Evolutionary conservation across 2,329 filamentous ascomycete genomes (phyloP), one percentile per base, ranked within the genome.

Genomic region (Apiospora kogelbergensis): DNA sequence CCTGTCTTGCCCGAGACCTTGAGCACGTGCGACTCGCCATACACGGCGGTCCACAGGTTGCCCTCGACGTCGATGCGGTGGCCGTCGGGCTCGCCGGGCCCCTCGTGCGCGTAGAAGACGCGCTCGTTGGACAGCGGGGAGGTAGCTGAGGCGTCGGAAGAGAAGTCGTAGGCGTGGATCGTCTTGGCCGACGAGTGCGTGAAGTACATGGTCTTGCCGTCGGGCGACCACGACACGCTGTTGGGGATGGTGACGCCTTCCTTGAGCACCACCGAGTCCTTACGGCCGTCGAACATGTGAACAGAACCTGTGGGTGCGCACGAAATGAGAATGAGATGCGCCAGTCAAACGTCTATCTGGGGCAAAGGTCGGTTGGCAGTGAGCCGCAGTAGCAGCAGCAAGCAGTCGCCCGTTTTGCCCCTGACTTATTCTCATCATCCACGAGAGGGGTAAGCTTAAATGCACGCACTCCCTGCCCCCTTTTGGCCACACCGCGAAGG

Each of bases 41-140:
- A 96, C n/a, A 96, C 85, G 9, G 93, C 93, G 71, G 92, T 90
- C 95, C 95, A 98, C 75, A 97, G 85, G 81, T 92, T 91, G n/a
- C 94, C 94, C 68, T 97, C 89, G 57, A 86, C 87, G 77, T 98
- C 95, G 75, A 97, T 88, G 71, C 91, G 90, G 81, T 95, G 95
- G 2, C 95, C 95, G 80, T 98, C 95, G 0, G 94, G 94, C 71
- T 89, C 88, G 64, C 91, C 90, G 33, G 86, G 79, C 1, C 87
- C 87, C 4, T 87, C 84, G 76, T 94, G 89, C 68, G 86, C 83
- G 82, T 94, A 95, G 81, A 94, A 94, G 45, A 91, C 83, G 68
- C 92, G 89, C 76, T 89, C 87, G 79, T 92, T 91, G 69, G 86
- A 87, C 67, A 93, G 84, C n/a, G 63, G n/a, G 6, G 37, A 17